phyloP scores from a whole-genome alignment of 305 asterid species.

The Fraxinus nigra region DNA sequence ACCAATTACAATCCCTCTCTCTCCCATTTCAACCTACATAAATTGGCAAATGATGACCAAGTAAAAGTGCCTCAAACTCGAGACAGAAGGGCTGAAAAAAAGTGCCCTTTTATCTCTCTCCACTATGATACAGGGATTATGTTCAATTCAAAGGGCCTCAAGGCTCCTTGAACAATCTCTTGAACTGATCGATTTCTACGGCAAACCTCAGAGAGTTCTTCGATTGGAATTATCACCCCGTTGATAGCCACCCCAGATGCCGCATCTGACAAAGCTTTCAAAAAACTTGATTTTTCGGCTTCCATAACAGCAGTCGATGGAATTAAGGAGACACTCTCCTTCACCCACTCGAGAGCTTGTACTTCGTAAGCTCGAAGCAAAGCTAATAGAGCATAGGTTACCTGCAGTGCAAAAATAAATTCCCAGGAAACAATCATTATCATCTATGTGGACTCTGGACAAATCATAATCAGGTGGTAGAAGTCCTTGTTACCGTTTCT shows the following conservation, averaged over 20 bases:
- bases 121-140: slow-evolving; percentile 49
- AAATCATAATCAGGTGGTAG: neutral
- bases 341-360: slow-evolving; percentile 84
- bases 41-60: slow-evolving; percentile 37
- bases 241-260: slow-evolving; percentile 56
- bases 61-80: slow-evolving; percentile 34
- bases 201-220: slow-evolving; percentile 74
- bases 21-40: slow-evolving; percentile 37
- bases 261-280: slow-evolving; percentile 68
- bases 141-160: slow-evolving; percentile 67
- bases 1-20: slow-evolving; percentile 28
- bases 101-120: slow-evolving; percentile 53
- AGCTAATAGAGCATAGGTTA: slow-evolving; percentile 65
- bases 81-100: slow-evolving; percentile 49
- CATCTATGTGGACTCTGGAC: neutral
- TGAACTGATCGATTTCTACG: slow-evolving; percentile 76
- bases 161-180: slow-evolving; percentile 83
- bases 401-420: slow-evolving; percentile 41
- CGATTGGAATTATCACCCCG: slow-evolving; percentile 55
- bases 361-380: slow-evolving; percentile 73
- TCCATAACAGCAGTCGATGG: slow-evolving; percentile 85
- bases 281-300: slow-evolving; percentile 53
- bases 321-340: slow-evolving; percentile 65
- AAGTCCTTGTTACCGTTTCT: slow-evolving; percentile 60
- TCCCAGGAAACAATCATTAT: slow-evolving; percentile 11